Conservation (phyloP, 2,329 filamentous ascomycete species). For the Domatiomyces globalis region DNA sequence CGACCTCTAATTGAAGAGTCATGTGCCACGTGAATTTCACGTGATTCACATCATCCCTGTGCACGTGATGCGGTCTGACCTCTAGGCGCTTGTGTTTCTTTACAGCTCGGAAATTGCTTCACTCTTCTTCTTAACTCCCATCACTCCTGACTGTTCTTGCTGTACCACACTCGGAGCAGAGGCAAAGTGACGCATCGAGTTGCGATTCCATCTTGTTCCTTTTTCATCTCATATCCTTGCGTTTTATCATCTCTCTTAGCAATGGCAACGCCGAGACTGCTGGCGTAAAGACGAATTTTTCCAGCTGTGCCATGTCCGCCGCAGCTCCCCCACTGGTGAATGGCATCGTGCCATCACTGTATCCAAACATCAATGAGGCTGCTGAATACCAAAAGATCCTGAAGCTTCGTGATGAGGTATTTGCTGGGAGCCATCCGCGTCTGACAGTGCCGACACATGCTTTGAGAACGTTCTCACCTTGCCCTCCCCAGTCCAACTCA, state of each 20-base stretch:
- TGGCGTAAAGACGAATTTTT: background rate
- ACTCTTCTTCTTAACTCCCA: background rate
- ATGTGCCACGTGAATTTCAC: too few relatives aligned
- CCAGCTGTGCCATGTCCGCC: background rate
- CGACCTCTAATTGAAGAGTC: too few relatives aligned
- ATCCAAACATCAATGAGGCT: slow-evolving; percentile 39
- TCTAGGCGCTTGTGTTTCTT: background rate
- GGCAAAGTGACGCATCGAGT: background rate
- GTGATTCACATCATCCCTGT: too few relatives aligned
- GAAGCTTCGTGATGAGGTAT: slow-evolving; percentile 63
- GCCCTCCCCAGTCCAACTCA: slow-evolving; percentile 21
- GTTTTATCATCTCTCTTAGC: background rate
- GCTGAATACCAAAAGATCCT: slow-evolving; percentile 68
- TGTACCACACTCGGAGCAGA: background rate
- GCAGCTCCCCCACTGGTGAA: slow-evolving; percentile 14
- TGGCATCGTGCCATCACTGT: slow-evolving; percentile 19
- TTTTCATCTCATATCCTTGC: background rate
- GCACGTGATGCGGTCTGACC: background rate
- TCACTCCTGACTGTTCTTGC: background rate
- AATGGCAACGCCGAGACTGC: background rate
- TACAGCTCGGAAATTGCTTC: background rate
- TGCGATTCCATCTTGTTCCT: background rate
- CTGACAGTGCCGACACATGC: slow-evolving; percentile 43
- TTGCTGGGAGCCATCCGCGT: slow-evolving; percentile 54
- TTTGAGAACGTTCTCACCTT: slow-evolving; percentile 28